These are phyloP conservation scores for Russula lepida DNA, from an alignment of 768 basidiomycete genomes.

Conservation along the genomic window DNA sequence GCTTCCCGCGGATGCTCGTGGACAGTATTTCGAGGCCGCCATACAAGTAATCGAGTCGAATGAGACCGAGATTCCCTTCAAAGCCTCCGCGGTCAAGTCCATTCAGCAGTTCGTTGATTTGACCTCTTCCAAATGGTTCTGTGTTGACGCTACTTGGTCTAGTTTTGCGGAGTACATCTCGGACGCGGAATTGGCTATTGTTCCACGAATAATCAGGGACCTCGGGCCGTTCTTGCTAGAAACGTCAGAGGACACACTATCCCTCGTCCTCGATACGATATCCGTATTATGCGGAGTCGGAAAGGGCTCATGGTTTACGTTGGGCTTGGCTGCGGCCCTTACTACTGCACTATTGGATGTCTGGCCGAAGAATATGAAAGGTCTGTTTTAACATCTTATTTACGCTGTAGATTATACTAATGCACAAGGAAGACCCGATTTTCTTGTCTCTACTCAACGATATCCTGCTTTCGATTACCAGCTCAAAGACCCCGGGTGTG, in stretches of 20 bases:
- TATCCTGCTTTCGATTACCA: conserved; percentile 55
- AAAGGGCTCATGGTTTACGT: conserved; percentile 62
- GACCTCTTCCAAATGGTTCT: not conserved
- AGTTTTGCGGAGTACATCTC: conserved; percentile 67
- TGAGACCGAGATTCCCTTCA: conserved; percentile 75
- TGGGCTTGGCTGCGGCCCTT: conserved; percentile 56
- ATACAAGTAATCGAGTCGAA: conserved; percentile 73
- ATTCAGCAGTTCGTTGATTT: conserved; percentile 69
- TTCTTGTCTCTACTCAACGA: conserved; percentile 31
- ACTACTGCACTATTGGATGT: conserved; percentile 63
- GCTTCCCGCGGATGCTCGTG: conserved; percentile 62
- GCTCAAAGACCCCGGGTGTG: conserved; percentile 49
- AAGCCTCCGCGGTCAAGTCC: conserved; percentile 90
- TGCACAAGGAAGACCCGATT: conserved; percentile 61
- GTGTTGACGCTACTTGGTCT: conserved; percentile 12
- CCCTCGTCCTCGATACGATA: conserved; percentile 80
- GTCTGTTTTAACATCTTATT: conserved; percentile 31
- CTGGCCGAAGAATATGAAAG: conserved; percentile 84
- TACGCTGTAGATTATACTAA: not conserved
- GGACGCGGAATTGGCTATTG: conserved; percentile 53
- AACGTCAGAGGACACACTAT: conserved; percentile 81
- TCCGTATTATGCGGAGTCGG: conserved; percentile 71
- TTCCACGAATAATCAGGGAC: conserved; percentile 66
- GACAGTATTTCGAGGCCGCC: conserved; percentile 83
- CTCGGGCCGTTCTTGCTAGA: conserved; percentile 76